Evolutionary conservation across 75 land plant genomes (phyloP).

Genomic region (Selaginella tamariscina): DNA sequence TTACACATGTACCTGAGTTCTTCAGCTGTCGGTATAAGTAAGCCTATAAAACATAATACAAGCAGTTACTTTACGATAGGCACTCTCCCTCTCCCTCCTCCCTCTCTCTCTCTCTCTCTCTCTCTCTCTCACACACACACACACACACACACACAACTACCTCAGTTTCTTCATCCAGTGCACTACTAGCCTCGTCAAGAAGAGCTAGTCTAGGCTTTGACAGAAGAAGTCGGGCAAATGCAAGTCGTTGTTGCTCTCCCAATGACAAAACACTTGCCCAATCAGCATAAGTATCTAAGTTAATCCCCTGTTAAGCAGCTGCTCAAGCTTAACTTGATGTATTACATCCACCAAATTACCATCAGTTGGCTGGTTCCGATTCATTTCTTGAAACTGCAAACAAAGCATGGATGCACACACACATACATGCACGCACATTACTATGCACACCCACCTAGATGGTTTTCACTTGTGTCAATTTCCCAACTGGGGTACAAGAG

Average conservation of each 20-base stretch:
- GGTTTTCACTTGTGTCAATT: not conserved
- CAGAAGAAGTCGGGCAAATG: slow-evolving; percentile 88
- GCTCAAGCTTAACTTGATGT: not conserved
- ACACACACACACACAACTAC: slow-evolving; percentile 36
- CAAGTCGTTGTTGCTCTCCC: slow-evolving; percentile 97
- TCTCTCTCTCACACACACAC: no score
- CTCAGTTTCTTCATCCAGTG: slow-evolving; percentile 89
- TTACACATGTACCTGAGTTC: slow-evolving; percentile 56
- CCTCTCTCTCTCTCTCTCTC: no score
- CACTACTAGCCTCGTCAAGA: slow-evolving; percentile 92
- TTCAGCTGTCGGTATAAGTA: slow-evolving; percentile 49
- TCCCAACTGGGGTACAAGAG: slow-evolving; percentile 27
- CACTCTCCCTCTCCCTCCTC: no score
- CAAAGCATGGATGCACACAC: not conserved
- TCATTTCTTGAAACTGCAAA: not conserved
- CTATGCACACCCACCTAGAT: not conserved
- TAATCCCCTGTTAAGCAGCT: not conserved
- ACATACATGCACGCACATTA: not conserved
- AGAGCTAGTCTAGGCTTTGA: slow-evolving; percentile 60
- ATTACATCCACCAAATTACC: not conserved
- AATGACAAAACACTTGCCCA: slow-evolving; percentile 13
- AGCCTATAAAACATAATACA: slow-evolving; percentile 34
- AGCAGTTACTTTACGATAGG: no score
- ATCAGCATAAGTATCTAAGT: not conserved
- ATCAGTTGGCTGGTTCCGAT: slow-evolving; percentile 6